A percentile compares a stretch with the other conserved stretches of the same genome.
These are phyloP conservation scores for Phytophthora pisi DNA, from an alignment of 352 stramenopile genomes.

Conservation along the genomic window DNA sequence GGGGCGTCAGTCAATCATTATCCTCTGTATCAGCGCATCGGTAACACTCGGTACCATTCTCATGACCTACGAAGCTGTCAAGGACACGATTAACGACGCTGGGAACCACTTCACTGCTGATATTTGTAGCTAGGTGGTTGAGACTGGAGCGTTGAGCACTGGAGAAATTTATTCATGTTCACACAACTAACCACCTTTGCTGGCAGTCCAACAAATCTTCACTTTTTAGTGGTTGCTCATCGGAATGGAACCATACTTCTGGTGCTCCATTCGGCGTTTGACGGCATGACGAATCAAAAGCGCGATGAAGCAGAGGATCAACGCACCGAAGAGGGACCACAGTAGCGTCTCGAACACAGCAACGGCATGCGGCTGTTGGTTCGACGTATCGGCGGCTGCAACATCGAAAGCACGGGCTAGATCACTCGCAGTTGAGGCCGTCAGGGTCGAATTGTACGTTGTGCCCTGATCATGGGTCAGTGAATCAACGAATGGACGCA, in stretches of 20 bases:
- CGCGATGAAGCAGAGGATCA: slow-evolving; percentile 48
- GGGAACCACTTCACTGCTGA: slow-evolving; percentile 38
- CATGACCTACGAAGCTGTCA: slow-evolving; percentile 59
- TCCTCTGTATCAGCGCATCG: slow-evolving; percentile 54
- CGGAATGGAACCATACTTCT: slow-evolving; percentile 34
- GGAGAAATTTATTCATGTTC: not conserved
- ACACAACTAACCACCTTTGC: not conserved
- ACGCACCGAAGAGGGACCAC: slow-evolving; percentile 48
- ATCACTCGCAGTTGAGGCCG: slow-evolving; percentile 8
- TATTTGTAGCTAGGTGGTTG: slow-evolving; percentile 33
- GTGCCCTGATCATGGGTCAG: slow-evolving; percentile 21
- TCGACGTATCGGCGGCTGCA: slow-evolving; percentile 9
- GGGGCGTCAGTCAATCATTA: slow-evolving; percentile 55
- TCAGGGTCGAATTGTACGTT: slow-evolving; percentile 4
- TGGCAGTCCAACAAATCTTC: not conserved
- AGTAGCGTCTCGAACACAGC: slow-evolving; percentile 29
- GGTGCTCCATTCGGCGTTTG: slow-evolving; percentile 28
- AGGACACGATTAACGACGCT: slow-evolving; percentile 42
- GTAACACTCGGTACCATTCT: slow-evolving; percentile 41
- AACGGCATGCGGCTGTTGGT: slow-evolving; percentile 1
- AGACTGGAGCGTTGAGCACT: not conserved
- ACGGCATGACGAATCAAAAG: slow-evolving; percentile 36
- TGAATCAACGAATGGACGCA: slow-evolving; percentile 70
- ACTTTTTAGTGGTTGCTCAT: slow-evolving; percentile 24
- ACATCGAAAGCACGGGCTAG: slow-evolving; percentile 9